A percentile compares a stretch with the other conserved stretches of the same genome.
These are phyloP conservation scores for Penicillium coprophilum DNA, from an alignment of 495 filamentous ascomycete genomes.

Conservation along the genomic window DNA sequence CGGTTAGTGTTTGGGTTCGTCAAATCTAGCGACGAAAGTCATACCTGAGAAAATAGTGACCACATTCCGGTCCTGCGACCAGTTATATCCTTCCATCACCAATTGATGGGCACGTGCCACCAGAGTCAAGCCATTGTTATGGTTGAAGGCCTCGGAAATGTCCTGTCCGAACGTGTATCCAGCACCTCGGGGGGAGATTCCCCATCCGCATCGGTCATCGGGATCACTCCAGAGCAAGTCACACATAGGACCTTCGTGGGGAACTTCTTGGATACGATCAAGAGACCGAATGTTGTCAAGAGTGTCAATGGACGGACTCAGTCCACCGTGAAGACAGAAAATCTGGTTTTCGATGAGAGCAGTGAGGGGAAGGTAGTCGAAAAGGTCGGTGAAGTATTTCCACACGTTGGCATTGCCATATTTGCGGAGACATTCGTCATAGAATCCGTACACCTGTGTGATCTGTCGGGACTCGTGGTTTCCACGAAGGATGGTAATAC, in stretches of 20 bases:
- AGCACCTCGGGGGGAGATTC: slow-evolving; percentile 93
- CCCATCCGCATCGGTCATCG: slow-evolving; percentile 98
- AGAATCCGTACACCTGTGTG: slow-evolving; percentile 97
- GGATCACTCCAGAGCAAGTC: slow-evolving; percentile 97
- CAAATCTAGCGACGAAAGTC: slow-evolving; percentile 19
- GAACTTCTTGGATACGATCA: slow-evolving; percentile 96
- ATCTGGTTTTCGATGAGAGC: slow-evolving; percentile 99
- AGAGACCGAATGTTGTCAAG: slow-evolving; percentile 96
- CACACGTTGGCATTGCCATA: slow-evolving; percentile 99
- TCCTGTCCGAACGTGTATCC: slow-evolving; percentile 99
- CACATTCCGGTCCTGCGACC: slow-evolving; percentile 94
- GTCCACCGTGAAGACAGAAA: slow-evolving; percentile 96
- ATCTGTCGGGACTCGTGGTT: slow-evolving; percentile 98
- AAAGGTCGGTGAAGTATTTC: slow-evolving; percentile 99
- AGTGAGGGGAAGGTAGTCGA: slow-evolving; percentile 97
- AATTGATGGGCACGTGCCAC: slow-evolving; percentile 93
- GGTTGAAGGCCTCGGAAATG: slow-evolving; percentile 99
- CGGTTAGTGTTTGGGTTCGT: slow-evolving; percentile 10
- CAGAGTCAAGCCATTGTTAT: slow-evolving; percentile 97
- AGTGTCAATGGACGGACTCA: slow-evolving; percentile 95
- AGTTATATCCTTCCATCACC: slow-evolving; percentile 98
- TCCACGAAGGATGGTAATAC: slow-evolving; percentile 94
- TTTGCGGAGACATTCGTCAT: slow-evolving; percentile 95
- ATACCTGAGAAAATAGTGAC: slow-evolving; percentile 98
- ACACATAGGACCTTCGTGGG: slow-evolving; percentile 98